Percentiles rank a stretch among this genome's conserved stretches.
Evolutionary conservation across 495 filamentous ascomycete genomes (phyloP).

Genomic region (Penicillium dipodomyicola): DNA sequence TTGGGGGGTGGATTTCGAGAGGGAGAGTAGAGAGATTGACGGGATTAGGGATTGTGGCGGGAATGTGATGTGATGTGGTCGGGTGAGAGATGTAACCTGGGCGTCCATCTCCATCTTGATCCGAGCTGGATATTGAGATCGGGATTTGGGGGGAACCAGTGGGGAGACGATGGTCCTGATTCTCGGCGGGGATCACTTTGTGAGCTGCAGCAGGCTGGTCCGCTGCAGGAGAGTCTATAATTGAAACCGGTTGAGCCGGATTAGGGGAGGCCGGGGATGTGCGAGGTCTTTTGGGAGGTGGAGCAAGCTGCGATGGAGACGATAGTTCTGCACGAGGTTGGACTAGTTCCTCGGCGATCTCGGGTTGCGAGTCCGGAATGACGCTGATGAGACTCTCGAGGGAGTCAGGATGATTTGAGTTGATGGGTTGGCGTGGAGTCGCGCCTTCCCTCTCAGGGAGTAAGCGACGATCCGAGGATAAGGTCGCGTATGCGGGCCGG

Average conservation of each 20-base stretch:
- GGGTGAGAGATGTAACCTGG: background rate
- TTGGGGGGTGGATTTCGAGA: constrained; percentile 45
- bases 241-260: background rate
- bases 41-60: constrained; percentile 1
- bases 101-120: background rate
- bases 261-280: background rate
- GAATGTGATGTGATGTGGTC: background rate
- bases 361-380: constrained; percentile 47
- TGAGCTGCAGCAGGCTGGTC: background rate
- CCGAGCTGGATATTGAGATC: background rate
- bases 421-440: background rate
- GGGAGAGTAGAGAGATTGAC: constrained; percentile 17
- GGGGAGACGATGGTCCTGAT: background rate
- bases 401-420: constrained; percentile 26
- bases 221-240: background rate
- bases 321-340: constrained; percentile 11
- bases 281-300: constrained; percentile 27
- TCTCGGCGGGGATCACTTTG: background rate
- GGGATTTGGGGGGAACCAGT: background rate
- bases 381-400: constrained; percentile 46
- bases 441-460: background rate
- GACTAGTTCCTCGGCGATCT: constrained; percentile 4
- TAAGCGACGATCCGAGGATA: background rate
- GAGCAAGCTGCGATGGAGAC: background rate
- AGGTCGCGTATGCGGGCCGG: background rate